Percentiles rank a stretch among this genome's conserved stretches.
These are phyloP conservation scores for Posidonia australis DNA, from an alignment of 106 monocot species.

Conservation along the genomic window DNA sequence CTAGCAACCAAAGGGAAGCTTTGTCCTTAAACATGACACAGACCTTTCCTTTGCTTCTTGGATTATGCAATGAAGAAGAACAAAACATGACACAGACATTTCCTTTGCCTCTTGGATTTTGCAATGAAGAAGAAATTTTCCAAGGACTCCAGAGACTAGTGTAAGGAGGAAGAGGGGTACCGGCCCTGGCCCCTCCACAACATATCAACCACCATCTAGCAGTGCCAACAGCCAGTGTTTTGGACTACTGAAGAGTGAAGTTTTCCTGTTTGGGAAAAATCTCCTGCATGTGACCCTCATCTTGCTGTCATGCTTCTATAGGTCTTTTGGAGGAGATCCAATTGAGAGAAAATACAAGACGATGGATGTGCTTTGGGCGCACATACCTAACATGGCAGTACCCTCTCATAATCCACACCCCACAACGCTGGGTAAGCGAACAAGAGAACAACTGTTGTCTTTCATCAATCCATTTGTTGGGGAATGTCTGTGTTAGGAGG, in stretches of 20 bases:
- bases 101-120: neutral
- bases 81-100: no score
- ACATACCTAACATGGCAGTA: neutral
- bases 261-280: neutral
- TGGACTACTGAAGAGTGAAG: neutral
- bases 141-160: neutral
- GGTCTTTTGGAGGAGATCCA: neutral
- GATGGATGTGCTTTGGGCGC: neutral
- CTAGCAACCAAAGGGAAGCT: neutral
- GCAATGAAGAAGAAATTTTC: neutral
- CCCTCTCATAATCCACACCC: neutral
- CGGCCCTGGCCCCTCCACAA: neutral
- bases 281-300: neutral
- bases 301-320: neutral
- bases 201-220: neutral
- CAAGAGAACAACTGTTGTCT: no score
- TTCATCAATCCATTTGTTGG: no score
- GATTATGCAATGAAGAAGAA: neutral
- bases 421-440: neutral
- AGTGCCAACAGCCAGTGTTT: no score
- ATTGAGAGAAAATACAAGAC: neutral
- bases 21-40: neutral
- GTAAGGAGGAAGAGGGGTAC: neutral
- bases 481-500: no score
- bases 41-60: neutral